Evolutionary conservation across 208 protist species (phyloP), one percentile per base, ranked within the genome.

Genomic region (Leishmania gerbilli): DNA sequence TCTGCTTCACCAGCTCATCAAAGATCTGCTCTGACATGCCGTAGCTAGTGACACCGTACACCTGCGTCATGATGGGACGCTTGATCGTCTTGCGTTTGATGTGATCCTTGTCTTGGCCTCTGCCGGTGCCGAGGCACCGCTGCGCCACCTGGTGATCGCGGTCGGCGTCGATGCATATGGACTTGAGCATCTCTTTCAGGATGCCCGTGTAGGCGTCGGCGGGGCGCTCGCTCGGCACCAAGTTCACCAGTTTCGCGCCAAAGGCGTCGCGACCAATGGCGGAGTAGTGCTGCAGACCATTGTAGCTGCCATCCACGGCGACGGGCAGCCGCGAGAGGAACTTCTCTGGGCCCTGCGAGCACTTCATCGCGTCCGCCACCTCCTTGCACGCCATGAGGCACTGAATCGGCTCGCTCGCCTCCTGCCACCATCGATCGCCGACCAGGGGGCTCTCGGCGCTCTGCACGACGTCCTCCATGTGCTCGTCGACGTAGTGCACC

Each of bases 211-310:
- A 99, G 21, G 99, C 99, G 84, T 99, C 99, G 47, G 96, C 92
- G 0, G 99, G 99, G 27, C 91, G 81, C 34, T 98, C 95, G 64
- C 89, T 95, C 0, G 97, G 98, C 2, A 99, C 76, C 2, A 99
- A 85, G 87, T 99, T 99, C 15, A 99, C 99, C 47, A 99, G 90
- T n/a, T 79, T 19, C 6, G 95, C 99, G 55, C 99, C 99, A 31
- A 96, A 87, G 11, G 94, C 90, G 81, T 99, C 99, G n/a, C 98
- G 97, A 17, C 98, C 98, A 77, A 99, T 96, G 13, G 99, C 99
- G 47, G 98, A 99, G 94, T 99, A 99, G 92, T 99, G 99, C 91
- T 99, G 99, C 74, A 99, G 88, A 49, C 99, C 99, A 85, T 99
- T 99, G 83, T 99, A 99, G 55, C 95, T 97, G 31, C 98, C 98